These are phyloP conservation scores for Lentinula boryana DNA, from an alignment of 768 basidiomycete genomes.

Conservation along the genomic window DNA sequence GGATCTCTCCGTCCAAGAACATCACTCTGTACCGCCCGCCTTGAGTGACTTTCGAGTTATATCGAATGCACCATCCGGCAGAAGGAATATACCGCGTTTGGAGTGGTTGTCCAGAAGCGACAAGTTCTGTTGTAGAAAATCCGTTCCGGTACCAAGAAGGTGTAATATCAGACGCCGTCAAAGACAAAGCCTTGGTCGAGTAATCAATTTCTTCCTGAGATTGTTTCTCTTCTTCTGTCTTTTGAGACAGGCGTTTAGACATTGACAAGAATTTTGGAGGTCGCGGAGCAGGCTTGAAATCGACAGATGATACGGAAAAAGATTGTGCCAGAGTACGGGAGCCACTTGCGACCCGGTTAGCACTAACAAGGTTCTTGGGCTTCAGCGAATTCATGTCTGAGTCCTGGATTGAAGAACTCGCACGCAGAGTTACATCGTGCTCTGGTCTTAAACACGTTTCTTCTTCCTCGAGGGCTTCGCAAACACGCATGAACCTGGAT, in stretches of 20 bases:
- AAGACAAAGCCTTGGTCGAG: background rate
- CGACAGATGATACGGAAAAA: conserved; percentile 5
- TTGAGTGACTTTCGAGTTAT: conserved; percentile 28
- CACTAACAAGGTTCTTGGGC: background rate
- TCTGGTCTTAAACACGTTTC: background rate
- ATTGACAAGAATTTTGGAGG: conserved; percentile 7
- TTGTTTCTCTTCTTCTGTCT: background rate
- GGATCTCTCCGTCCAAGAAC: conserved; percentile 33
- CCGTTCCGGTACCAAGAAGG: background rate
- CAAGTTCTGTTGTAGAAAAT: background rate
- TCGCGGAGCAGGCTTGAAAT: conserved; percentile 7
- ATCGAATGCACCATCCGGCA: conserved; percentile 38
- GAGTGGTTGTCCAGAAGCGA: conserved; percentile 5
- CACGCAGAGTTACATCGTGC: background rate
- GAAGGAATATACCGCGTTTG: conserved; percentile 34
- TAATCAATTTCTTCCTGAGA: background rate
- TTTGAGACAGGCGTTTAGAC: background rate
- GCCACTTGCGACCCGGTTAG: conserved; percentile 1
- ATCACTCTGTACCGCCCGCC: conserved; percentile 37
- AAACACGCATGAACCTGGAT: conserved; percentile 6
- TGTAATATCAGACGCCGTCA: background rate
- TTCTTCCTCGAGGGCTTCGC: conserved; percentile 6
- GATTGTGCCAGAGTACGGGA: background rate
- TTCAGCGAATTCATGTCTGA: background rate
- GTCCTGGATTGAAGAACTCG: background rate